Base-by-base conservation (phyloP, 345 rosid species). In the Aquilaria yunnanensis region DNA sequence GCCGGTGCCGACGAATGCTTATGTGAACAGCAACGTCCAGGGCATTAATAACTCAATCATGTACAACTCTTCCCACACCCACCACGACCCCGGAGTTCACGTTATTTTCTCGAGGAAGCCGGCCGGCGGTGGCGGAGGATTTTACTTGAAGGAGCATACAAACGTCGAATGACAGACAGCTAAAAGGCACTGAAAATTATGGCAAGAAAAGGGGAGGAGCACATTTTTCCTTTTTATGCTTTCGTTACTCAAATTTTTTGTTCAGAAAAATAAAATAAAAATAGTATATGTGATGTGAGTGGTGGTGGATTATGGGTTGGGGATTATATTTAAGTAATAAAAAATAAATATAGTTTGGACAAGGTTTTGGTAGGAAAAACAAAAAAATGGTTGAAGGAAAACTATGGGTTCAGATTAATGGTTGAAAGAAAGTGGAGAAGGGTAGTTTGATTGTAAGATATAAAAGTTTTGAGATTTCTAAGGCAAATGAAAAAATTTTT, bases 61-160 rank as follows among this genome's bases (percentile, higher is more conserved):
- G 50, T 83, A 53, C 77, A 76, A 86, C 30, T 80, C 96, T 56
- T 67, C 86, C 1, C 82, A 84, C 67, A 74, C 71, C 62, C 86
- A 85, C 74, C 85, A 86, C 50, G 90, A 90, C 68, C 97, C 98
- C 30, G 97, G 98, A 2, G 86, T 85, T 50, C 98, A 85, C 70
- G 79, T 88, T 46, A 32, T 79, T 32, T 68, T 88, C 53, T 68
- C 72, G 5, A 61, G 80, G 55, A 90, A 83, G 66, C 87, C 90
- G 45, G 62, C 75, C 32, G 72, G 72, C 41, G 66, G 54, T 9
- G 85, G 70, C 37, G 70, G 56, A 3, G 89, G 80, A 57, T 67
- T 74, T 67, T 68, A 68, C 64, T 64, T 76, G 60, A 80, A 74
- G 73, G 91, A 85, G 23, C 73, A 66, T 10, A 71, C 70, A 71